phyloP scores from a whole-genome alignment of 78 protist species.

The Isochrysis galbana region DNA sequence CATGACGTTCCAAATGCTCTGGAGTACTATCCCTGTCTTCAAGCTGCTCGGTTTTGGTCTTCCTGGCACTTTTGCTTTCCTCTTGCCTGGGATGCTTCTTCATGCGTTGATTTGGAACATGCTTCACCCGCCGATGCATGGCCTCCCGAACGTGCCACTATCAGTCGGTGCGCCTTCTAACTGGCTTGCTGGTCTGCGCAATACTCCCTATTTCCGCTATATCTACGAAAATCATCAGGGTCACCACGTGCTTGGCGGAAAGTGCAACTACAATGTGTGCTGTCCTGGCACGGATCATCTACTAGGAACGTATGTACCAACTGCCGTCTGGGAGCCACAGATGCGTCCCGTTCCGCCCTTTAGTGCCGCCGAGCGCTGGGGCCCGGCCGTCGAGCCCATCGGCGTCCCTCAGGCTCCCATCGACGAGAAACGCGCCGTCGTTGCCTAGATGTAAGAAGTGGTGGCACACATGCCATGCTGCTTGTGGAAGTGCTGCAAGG shows the following conservation, averaged over 20 bases:
- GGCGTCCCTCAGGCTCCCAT: conserved; percentile 23
- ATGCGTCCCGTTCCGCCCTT: neutral
- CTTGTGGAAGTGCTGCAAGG: too few species aligned
- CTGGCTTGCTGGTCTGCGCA: neutral
- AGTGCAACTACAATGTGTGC: conserved; percentile 26
- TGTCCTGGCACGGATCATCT: neutral
- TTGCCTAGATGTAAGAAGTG: too few species aligned
- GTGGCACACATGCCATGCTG: too few species aligned
- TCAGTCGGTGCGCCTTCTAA: neutral
- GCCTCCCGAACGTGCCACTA: neutral
- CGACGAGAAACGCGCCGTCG: too few species aligned
- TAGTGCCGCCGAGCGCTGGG: neutral
- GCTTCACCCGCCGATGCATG: conserved; percentile 26
- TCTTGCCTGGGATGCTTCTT: neutral
- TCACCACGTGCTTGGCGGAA: conserved; percentile 25
- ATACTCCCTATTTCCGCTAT: neutral
- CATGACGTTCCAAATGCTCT: neutral
- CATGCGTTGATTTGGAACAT: conserved; percentile 6
- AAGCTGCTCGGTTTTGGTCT: neutral
- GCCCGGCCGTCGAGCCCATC: neutral
- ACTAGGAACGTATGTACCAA: neutral
- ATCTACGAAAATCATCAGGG: conserved; percentile 19
- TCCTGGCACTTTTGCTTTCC: neutral
- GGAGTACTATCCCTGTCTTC: neutral
- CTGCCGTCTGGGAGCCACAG: neutral